Evolutionary conservation across 192 early-diverging fungal species (phyloP).

Genomic region (Coemansia asiatica): DNA sequence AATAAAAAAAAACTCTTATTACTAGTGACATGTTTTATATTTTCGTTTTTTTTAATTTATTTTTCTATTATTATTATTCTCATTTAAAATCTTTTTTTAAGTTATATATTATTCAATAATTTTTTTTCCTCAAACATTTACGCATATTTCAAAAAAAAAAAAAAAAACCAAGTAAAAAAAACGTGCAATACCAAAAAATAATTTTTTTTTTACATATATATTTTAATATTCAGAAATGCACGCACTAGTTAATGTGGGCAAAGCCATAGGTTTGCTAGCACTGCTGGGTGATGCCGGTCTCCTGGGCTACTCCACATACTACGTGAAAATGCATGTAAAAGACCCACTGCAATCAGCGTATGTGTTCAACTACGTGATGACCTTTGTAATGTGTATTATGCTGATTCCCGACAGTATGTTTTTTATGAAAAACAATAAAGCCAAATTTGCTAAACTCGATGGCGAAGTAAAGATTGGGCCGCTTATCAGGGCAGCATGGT

Average conservation of each 20-base stretch:
- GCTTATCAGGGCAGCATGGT: background rate
- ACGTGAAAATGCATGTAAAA: background rate
- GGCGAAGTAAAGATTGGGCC: background rate
- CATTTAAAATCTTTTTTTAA: background rate
- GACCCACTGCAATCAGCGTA: slow-evolving; percentile 2
- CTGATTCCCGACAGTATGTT: background rate
- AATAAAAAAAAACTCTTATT: no score
- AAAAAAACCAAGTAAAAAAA: no score
- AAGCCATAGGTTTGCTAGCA: background rate
- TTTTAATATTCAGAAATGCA: no score
- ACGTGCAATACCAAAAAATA: no score
- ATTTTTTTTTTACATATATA: no score
- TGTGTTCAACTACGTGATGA: background rate
- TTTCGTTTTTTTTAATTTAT: background rate
- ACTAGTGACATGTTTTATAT: no score
- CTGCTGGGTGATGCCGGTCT: background rate
- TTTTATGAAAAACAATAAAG: background rate
- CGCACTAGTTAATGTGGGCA: background rate
- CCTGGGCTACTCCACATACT: background rate
- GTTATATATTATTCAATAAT: background rate
- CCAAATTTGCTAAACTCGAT: background rate
- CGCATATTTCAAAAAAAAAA: no score
- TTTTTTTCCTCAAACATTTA: no score
- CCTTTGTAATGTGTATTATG: background rate
- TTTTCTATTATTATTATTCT: background rate